Evolutionary conservation across 179 eudicot genomes (phyloP).

Genomic region (Dionaea muscipula): DNA sequence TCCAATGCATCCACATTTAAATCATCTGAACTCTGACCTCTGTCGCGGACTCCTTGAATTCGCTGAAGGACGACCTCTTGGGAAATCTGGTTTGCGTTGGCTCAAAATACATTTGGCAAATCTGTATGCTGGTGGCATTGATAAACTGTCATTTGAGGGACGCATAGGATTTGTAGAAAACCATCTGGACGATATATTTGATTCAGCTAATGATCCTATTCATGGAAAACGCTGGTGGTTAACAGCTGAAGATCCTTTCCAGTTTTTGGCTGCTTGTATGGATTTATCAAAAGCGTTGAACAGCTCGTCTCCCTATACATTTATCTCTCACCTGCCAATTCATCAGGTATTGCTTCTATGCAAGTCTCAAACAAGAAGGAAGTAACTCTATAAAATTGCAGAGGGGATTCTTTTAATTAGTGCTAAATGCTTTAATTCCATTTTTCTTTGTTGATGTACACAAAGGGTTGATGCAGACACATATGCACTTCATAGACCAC

Average conservation of each 20-base stretch:
- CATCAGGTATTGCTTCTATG: conserved; percentile 47
- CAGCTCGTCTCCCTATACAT: conserved; percentile 53
- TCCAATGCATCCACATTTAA: conserved; percentile 90
- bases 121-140: conserved; percentile 67
- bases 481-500: too few species aligned
- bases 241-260: conserved; percentile 88
- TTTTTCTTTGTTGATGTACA: too few species aligned
- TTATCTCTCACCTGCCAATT: conserved; percentile 72
- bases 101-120: conserved; percentile 80
- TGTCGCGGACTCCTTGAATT: conserved; percentile 90
- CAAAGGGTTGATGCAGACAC: too few species aligned
- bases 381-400: too few species aligned
- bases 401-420: too few species aligned
- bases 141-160: conserved; percentile 66
- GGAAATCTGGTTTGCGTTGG: conserved; percentile 69
- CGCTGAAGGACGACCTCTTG: conserved; percentile 81
- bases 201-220: conserved; percentile 66
- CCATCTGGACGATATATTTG: conserved; percentile 49
- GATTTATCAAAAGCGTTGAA: conserved; percentile 62
- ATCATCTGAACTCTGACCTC: conserved; percentile 79
- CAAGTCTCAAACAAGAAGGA: neutral
- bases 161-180: conserved; percentile 65
- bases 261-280: conserved; percentile 83
- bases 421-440: too few species aligned
- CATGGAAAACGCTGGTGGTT: conserved; percentile 81